Conservation (phyloP, 2,329 filamentous ascomycete species). For the Botrytis pseudocinerea region DNA sequence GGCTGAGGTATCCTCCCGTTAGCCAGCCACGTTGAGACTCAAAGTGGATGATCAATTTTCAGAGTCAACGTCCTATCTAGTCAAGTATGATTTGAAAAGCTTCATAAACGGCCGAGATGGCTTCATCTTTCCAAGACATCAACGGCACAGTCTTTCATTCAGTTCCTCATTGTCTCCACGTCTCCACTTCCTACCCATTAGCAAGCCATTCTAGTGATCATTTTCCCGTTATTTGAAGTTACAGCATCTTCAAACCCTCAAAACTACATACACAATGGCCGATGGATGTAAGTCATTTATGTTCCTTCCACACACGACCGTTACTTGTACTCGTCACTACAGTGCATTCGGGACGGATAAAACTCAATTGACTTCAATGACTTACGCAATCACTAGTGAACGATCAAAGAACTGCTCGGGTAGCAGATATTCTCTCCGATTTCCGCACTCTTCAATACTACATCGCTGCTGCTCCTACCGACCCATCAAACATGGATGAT, state of each 20-base stretch:
- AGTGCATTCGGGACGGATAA: conserved; percentile 8
- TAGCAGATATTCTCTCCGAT: conserved; percentile 62
- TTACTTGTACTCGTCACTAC: conserved; percentile 20
- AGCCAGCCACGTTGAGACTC: conserved; percentile 35
- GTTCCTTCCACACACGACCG: conserved; percentile 11
- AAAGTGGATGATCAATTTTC: conserved; percentile 22
- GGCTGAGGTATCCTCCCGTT: conserved; percentile 32
- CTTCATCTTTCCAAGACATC: conserved; percentile 28
- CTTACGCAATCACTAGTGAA: conserved; percentile 51
- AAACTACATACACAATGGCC: conserved; percentile 34
- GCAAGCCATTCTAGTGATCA: conserved; percentile 11
- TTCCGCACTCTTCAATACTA: conserved; percentile 63
- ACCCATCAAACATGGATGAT: conserved; percentile 57
- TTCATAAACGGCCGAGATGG: conserved; percentile 36
- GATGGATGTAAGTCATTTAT: conserved; percentile 39
- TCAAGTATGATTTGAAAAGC: conserved; percentile 25
- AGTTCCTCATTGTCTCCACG: conserved; percentile 23
- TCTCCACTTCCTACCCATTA: conserved; percentile 2
- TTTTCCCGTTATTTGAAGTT: conserved; percentile 22
- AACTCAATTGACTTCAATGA: not conserved
- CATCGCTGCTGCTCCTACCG: conserved; percentile 57
- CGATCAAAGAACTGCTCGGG: conserved; percentile 57
- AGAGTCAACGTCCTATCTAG: conserved; percentile 21
- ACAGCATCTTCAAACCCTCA: conserved; percentile 14
- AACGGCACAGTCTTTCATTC: conserved; percentile 26